Conservation (phyloP, 78 protist species). For the Cavenderia fasciculata region DNA sequence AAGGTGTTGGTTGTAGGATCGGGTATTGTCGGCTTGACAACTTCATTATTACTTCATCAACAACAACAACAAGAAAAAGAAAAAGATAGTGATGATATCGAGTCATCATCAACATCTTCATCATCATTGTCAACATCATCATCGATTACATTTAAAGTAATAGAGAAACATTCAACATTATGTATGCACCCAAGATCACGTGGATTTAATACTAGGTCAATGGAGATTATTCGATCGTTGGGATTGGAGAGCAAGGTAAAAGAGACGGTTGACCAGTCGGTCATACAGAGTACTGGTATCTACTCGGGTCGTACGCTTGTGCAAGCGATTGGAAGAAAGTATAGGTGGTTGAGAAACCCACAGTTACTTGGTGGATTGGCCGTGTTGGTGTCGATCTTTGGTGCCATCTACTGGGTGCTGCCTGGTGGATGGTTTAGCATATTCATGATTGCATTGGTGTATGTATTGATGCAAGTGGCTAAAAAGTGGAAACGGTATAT, state of each 20-base stretch:
- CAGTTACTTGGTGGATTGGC: not conserved
- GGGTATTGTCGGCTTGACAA: slow-evolving; percentile 2
- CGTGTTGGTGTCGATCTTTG: not conserved
- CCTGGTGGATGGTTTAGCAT: slow-evolving; percentile 1
- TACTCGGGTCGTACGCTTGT: not conserved
- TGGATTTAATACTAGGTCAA: slow-evolving; percentile 15
- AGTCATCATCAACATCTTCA: no score
- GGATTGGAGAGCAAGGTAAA: not conserved
- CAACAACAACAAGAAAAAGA: no score
- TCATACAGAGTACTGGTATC: not conserved
- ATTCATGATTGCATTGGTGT: not conserved
- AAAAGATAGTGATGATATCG: no score
- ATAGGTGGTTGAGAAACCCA: no score
- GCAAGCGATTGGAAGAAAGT: not conserved
- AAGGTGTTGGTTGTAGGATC: not conserved
- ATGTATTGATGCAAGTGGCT: not conserved
- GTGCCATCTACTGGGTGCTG: not conserved
- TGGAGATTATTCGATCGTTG: not conserved
- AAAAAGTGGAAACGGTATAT: no score
- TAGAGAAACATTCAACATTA: slow-evolving; percentile 12
- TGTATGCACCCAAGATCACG: slow-evolving; percentile 17
- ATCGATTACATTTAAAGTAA: slow-evolving; percentile 9
- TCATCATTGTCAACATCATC: no score
- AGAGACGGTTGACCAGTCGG: not conserved
- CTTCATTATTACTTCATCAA: not conserved